phyloP scores from a whole-genome alignment of 371 early-diverging fungal genomes.

The Mortierella sp. region DNA sequence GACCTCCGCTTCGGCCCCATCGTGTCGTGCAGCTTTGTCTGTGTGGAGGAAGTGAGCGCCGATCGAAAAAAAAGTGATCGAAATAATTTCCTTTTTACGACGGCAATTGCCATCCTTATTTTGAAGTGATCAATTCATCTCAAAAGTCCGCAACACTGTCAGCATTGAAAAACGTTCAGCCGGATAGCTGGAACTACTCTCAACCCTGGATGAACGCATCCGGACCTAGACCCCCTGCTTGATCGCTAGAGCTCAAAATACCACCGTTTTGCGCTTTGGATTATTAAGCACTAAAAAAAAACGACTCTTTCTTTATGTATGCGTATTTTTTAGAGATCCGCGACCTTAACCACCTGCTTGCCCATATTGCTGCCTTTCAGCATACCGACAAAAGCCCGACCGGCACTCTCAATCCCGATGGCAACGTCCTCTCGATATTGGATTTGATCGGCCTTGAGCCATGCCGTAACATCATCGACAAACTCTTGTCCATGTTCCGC shows the following conservation, averaged over 20 bases:
- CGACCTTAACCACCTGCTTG: conserved; percentile 69
- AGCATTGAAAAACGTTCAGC: neutral
- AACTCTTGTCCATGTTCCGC: conserved; percentile 51
- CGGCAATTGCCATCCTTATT: conserved; percentile 1
- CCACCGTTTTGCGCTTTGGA: too few relatives aligned
- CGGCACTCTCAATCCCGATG: conserved; percentile 70
- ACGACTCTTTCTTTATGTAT: neutral
- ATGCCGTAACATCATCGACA: conserved; percentile 54
- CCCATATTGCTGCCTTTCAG: conserved; percentile 74
- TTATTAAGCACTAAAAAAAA: neutral
- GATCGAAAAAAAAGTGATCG: conserved; percentile 22
- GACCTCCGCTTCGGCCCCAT: neutral
- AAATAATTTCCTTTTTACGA: conserved; percentile 17
- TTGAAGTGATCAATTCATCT: neutral
- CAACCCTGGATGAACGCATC: too few relatives aligned
- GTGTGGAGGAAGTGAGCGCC: neutral
- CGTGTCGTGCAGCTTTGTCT: too few relatives aligned
- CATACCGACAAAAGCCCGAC: conserved; percentile 68
- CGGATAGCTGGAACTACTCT: neutral
- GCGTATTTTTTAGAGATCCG: conserved; percentile 27
- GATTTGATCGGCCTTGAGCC: conserved; percentile 60
- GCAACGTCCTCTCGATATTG: conserved; percentile 61
- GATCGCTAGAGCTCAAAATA: too few relatives aligned
- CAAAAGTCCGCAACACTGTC: neutral
- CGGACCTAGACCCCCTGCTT: too few relatives aligned